Conservation (phyloP, 306 rosid genomes). For the Alnus rubra region DNA sequence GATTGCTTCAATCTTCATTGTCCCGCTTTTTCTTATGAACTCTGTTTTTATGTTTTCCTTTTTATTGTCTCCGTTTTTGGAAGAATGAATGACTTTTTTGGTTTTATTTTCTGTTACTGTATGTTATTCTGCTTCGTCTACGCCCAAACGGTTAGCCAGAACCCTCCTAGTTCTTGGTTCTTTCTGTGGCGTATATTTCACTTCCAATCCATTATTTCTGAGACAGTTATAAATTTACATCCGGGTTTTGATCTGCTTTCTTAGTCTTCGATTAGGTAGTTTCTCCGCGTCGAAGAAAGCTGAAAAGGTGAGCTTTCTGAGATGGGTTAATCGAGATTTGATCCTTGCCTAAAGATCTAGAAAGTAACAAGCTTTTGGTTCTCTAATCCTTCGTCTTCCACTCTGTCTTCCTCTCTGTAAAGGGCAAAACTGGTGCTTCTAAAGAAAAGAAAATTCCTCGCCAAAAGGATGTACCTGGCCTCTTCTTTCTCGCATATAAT, state of each 20-base stretch:
- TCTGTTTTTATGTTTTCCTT: constrained; percentile 11
- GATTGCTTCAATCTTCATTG: neutral
- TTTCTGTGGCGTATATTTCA: neutral
- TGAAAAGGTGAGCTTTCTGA: constrained; percentile 28
- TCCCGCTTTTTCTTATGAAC: constrained; percentile 11
- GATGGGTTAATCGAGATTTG: constrained; percentile 34
- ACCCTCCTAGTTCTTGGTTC: neutral
- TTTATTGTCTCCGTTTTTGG: neutral
- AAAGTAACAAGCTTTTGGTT: constrained; percentile 29
- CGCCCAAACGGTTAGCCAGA: neutral
- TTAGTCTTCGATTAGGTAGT: neutral
- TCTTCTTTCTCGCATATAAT: constrained; percentile 30
- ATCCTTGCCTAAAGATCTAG: constrained; percentile 18
- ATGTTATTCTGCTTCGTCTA: neutral
- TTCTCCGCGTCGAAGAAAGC: constrained; percentile 9
- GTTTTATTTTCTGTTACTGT: neutral
- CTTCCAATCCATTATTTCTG: neutral
- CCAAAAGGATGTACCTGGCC: constrained; percentile 46
- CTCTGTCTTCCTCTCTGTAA: constrained; percentile 46
- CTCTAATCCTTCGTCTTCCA: constrained; percentile 28
- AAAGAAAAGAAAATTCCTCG: constrained; percentile 28
- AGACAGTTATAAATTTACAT: neutral
- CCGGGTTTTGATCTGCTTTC: neutral
- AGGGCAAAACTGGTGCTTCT: constrained; percentile 32
- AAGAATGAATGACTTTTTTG: neutral